Evolutionary conservation across 139 green algal genomes (phyloP).

Genomic region (Chlorella sp.): DNA sequence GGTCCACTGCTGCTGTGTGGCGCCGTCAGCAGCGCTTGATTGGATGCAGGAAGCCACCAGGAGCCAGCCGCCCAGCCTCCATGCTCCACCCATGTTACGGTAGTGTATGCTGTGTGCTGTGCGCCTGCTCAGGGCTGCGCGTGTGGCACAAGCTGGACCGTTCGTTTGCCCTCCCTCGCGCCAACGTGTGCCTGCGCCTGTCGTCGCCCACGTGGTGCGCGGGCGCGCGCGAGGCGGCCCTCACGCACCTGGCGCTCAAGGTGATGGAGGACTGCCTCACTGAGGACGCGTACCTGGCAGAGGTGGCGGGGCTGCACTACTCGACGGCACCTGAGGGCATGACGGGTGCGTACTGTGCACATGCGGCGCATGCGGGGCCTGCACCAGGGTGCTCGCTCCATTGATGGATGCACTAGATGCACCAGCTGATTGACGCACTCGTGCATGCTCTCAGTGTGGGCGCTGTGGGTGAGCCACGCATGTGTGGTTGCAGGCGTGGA

Average conservation of each 20-base stretch:
- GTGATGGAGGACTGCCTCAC: constrained; percentile 82
- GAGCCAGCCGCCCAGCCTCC: background rate
- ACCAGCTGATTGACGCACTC: no score
- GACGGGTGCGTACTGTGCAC: constrained; percentile 12
- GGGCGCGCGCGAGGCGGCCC: constrained; percentile 31
- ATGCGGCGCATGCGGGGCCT: no score
- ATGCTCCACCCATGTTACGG: background rate
- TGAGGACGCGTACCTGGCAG: constrained; percentile 85
- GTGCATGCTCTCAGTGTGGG: no score
- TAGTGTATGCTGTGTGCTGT: no score
- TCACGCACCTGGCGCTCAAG: constrained; percentile 59
- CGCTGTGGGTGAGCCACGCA: no score
- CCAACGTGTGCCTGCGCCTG: constrained; percentile 56
- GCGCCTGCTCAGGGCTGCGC: constrained; percentile 33
- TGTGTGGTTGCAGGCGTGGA: constrained; percentile 48
- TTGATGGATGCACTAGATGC: no score
- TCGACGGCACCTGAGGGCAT: constrained; percentile 21
- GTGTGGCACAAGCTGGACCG: constrained; percentile 84
- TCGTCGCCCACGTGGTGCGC: constrained; percentile 31
- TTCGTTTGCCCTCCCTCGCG: constrained; percentile 60
- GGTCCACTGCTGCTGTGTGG: no score
- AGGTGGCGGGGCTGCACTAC: constrained; percentile 66
- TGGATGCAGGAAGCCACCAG: no score
- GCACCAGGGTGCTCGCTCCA: no score
- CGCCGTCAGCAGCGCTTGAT: no score